Evolutionary conservation across 2,329 filamentous ascomycete genomes (phyloP).

Genomic region (Furcasterigmium furcatum): DNA sequence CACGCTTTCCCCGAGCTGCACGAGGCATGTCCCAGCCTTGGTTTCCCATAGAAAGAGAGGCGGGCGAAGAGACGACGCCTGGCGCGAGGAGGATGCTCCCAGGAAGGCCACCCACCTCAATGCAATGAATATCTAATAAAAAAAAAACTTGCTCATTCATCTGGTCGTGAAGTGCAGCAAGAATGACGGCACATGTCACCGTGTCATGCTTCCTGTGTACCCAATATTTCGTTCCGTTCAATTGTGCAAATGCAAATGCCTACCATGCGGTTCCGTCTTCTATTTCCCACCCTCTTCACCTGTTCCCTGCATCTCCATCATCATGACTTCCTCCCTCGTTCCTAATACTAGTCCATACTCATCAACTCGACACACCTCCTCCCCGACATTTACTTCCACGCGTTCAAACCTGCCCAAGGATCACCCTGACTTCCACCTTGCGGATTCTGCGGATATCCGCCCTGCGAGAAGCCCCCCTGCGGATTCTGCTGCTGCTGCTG

Average conservation of each 20-base stretch:
- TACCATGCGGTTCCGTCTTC: too few species aligned
- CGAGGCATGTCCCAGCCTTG: too few species aligned
- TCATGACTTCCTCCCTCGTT: too few species aligned
- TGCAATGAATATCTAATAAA: neutral
- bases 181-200: too few species aligned
- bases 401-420: conserved; percentile 49
- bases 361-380: too few species aligned
- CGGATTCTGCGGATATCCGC: conserved; percentile 24
- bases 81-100: conserved; percentile 11
- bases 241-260: neutral
- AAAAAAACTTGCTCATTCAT: neutral
- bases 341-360: too few species aligned
- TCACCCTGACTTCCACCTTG: conserved; percentile 30
- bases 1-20: too few species aligned
- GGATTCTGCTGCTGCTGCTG: conserved; percentile 23
- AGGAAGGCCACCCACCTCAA: conserved; percentile 31
- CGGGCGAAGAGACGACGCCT: neutral
- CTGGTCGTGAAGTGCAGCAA: too few species aligned
- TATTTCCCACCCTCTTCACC: too few species aligned
- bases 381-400: conserved; percentile 40
- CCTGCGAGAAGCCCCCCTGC: conserved; percentile 23
- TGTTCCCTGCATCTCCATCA: too few species aligned
- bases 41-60: conserved; percentile 10
- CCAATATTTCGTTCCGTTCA: too few species aligned
- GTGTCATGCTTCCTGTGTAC: too few species aligned